A percentile compares a stretch with the other conserved stretches of the same genome.
Conservation (phyloP, 2,329 filamentous ascomycete genomes). For the Pseudogymnoascus verrucosus region DNA sequence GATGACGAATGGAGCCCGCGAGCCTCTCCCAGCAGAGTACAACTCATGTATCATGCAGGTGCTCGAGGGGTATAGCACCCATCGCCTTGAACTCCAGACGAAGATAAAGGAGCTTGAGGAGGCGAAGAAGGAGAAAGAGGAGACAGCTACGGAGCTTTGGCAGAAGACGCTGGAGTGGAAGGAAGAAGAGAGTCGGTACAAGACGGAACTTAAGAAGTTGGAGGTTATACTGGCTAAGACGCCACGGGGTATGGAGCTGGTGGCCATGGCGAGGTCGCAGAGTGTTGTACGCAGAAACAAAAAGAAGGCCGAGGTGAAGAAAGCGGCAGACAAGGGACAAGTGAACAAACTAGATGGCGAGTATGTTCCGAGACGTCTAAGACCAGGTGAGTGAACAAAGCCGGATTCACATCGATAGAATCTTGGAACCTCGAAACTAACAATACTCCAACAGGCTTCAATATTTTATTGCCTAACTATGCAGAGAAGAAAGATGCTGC, state of each 20-base stretch:
- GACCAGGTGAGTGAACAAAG: background rate
- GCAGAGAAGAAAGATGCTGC: background rate
- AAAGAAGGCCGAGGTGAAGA: background rate
- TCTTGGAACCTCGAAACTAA: background rate
- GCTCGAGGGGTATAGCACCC: slow-evolving; percentile 24
- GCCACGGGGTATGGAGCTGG: slow-evolving; percentile 24
- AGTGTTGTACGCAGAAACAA: slow-evolving; percentile 22
- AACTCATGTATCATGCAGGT: slow-evolving; percentile 27
- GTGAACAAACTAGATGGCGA: background rate
- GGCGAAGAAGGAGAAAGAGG: slow-evolving; percentile 19
- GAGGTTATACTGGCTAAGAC: slow-evolving; percentile 26
- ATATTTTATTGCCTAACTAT: background rate
- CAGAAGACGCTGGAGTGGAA: slow-evolving; percentile 20
- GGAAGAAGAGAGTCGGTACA: slow-evolving; percentile 23
- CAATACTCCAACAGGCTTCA: background rate
- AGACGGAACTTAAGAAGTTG: slow-evolving; percentile 24
- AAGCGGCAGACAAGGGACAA: background rate
- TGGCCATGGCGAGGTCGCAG: slow-evolving; percentile 23
- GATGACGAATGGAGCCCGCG: slow-evolving; percentile 24
- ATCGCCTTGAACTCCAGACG: slow-evolving; percentile 16
- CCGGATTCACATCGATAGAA: background rate
- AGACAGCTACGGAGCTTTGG: slow-evolving; percentile 17
- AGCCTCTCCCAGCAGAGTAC: slow-evolving; percentile 23
- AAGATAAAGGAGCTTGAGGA: slow-evolving; percentile 21
- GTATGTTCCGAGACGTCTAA: slow-evolving; percentile 3